phyloP scores from a whole-genome alignment of 2,329 filamentous ascomycete genomes.

The Aspergillus hiratsukae region DNA sequence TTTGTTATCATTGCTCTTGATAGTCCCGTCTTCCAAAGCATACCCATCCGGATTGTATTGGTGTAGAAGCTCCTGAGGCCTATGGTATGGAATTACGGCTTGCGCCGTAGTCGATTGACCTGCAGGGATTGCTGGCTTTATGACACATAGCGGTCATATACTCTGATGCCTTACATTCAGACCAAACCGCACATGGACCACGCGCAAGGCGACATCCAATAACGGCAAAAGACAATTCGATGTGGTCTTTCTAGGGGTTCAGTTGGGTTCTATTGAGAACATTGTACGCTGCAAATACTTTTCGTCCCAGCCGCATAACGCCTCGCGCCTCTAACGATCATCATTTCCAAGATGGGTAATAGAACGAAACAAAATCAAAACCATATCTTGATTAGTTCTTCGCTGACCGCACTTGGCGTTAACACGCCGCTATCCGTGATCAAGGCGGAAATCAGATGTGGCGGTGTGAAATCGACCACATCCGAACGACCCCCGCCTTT shows the following conservation, averaged over 20 bases:
- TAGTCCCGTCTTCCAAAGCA: no score
- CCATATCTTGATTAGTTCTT: slow-evolving; percentile 63
- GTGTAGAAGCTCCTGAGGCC: no score
- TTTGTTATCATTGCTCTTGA: no score
- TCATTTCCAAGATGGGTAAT: slow-evolving; percentile 8
- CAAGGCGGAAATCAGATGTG: slow-evolving; percentile 59
- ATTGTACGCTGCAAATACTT: slow-evolving; percentile 1
- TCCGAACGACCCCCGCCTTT: slow-evolving; percentile 27
- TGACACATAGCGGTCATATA: neutral
- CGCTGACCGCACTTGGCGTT: slow-evolving; percentile 61
- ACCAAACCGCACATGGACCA: neutral
- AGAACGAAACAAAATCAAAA: slow-evolving; percentile 24
- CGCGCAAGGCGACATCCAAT: neutral
- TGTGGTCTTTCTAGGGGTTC: neutral
- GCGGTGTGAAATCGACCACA: slow-evolving; percentile 51
- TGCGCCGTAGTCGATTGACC: no score
- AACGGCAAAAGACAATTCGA: neutral
- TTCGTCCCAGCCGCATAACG: slow-evolving; percentile 6
- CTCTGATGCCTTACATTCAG: neutral
- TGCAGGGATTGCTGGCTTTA: no score
- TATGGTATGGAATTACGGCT: no score
- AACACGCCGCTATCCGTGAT: slow-evolving; percentile 62
- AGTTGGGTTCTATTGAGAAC: slow-evolving; percentile 1
- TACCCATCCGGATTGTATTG: no score
- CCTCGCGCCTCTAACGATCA: slow-evolving; percentile 15